Evolutionary conservation across 2,329 filamentous ascomycete genomes (phyloP), one percentile per base, ranked within the genome.

Genomic region (Fusarium burgessii): DNA sequence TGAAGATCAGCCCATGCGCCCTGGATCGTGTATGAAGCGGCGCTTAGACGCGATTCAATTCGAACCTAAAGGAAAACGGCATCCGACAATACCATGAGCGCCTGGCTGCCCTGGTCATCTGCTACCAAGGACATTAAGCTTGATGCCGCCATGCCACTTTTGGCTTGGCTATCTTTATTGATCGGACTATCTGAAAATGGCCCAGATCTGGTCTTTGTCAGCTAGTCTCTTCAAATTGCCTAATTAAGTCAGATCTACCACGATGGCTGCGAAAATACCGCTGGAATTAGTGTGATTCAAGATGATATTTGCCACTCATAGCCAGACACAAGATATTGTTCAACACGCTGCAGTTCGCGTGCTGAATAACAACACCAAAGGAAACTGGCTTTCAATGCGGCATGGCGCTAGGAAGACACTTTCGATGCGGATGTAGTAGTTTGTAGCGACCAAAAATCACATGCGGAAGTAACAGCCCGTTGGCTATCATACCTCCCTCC

Each of bases 171-270:
- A 64, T 33, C 15, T 33, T 58, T 41, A 46, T 38, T 55, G 32
- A 43, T 66, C 42, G 32, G 46, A 67, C 47, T 46, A 62, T 67
- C 45, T 41, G 49, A 47, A 17, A 41, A 58, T 65, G 43, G 51
- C 29, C 20, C 29, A 36, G 41, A 29, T 67, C 51, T 50, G 50
- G 54, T 29, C 33, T 40, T 51, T 36, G 20, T 18, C 36, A 25
- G 29, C 17, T 46, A 33, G 25, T 69, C 58, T 71, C 63, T 46
- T 46, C 12, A 29, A 27, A 62, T 66, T 72, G 50, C 68, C 55
- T 42, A 58, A 66, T 52, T 18, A 27, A 49, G 64, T 25, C 52
- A 61, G 29, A 49, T 43, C 32, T 41, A 29, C 43, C n/a, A 32
- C 40, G 42, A 20, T 23, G 36, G 42, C n/a, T 13, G 47, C 5